Evolutionary conservation across 2,329 filamentous ascomycete genomes (phyloP), one percentile per base, ranked within the genome.

Genomic region (Mycogone perniciosa): DNA sequence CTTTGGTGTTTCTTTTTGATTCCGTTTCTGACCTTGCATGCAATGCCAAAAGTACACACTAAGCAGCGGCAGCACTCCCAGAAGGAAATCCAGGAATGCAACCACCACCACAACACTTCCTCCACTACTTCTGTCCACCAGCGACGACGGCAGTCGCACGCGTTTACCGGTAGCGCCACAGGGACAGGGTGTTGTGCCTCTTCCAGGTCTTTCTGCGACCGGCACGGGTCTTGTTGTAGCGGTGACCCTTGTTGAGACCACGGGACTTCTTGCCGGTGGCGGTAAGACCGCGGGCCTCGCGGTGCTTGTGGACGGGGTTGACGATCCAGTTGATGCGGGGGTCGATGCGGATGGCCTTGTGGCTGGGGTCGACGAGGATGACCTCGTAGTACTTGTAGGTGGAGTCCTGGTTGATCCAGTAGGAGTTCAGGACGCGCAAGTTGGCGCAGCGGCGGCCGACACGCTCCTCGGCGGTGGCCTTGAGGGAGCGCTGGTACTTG

Each of bases 311-410:
- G 69, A 99, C 95, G 66, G 93, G 88, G 80, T 95, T 95, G 80
- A 92, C 89, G 83, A 99, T 99, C 93, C 93, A 99, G 89, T 96
- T 99, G 88, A 99, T 97, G 78, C 93, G 91, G 70, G 93, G 81
- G 76, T 99, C 93, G 72, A 88, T 89, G 76, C 93, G 93, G 84
- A 99, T 99, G 71, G 93, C 93, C 85, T 97, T 97, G 89, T 99
- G 93, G 82, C 95, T 88, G 74, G 93, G 93, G 81, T 99, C 93
- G 73, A 99, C 92, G 71, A 96, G 89, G 81, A 99, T 97, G 77
- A 97, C 86, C 81, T 99, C 93, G 82, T 84, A 99, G 88, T 99
- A 99, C 85, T 99, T 99, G 89, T 97, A 99, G 78, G 93, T 99
- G 57, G 91, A 96, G 82, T 99, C 93, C 84, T 97, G 90, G 88